Base-by-base conservation (phyloP, 805 yeast genomes). In the Candida cerambycidarum region DNA sequence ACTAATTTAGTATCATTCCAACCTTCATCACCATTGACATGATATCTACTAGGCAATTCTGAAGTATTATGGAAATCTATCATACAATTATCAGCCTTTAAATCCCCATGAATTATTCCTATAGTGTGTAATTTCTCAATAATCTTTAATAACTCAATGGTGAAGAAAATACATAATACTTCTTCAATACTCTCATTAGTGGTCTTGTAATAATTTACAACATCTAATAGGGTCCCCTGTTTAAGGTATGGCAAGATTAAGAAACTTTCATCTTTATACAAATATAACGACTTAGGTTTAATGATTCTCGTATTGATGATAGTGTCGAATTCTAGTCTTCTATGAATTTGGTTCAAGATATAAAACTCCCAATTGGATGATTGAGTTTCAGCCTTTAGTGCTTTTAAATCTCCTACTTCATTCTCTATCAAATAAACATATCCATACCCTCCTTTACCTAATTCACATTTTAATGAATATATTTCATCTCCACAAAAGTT, bases 31-130 rank as follows among this genome's bases (percentile, higher is more conserved):
- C 42, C 42, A n/a, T 46, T 47, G 4, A 43, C 24, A 32, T 13
- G 17, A 36, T 41, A 45, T 4, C 16, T 5, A 7, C 35, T 37
- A 4, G 38, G n/a, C 4, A 41, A 32, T 8, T 36, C 39, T 17
- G 21, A 35, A 2, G 47, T 42, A 6, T 42, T 39, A 12, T 66
- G 63, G 31, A 85, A 69, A 30, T 85, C 62, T 0, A 88, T 56
- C 95, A 89, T 85, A 50, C 93, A 85, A 57, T 89, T 89, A 48
- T 86, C 96, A 0, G 96, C 83, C 56, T 85, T 86, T 41, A 89
- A 61, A 58, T 89, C 95, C 1, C 96, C 95, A 63, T 89, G 97
- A 10, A 89, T 69, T 1, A 89, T 79, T 0, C 83, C 83, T 12
- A 75, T 61, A 0, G 61, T 58, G 55, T 89, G 97, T n/a, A 90